These are phyloP conservation scores for Penicillium pulvis DNA, from an alignment of 495 filamentous ascomycete genomes.

Conservation along the genomic window DNA sequence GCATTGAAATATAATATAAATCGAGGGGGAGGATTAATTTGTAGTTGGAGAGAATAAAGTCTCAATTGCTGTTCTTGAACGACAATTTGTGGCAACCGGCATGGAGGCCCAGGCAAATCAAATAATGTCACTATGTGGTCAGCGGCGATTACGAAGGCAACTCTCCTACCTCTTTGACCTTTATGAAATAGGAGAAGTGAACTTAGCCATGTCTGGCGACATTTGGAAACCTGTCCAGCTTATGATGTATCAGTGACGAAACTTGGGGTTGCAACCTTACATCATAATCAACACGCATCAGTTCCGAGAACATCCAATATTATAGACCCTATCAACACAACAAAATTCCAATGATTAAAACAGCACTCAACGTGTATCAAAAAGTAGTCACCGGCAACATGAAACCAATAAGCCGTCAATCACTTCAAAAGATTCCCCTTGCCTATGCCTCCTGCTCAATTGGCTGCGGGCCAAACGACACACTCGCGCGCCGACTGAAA, in stretches of 20 bases:
- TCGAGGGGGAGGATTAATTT: background rate
- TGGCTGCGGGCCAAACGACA: slow-evolving; percentile 51
- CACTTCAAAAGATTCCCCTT: slow-evolving; percentile 54
- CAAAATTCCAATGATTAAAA: background rate
- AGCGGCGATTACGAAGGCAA: slow-evolving; percentile 13
- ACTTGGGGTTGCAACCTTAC: slow-evolving; percentile 7
- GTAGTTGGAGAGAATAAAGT: background rate
- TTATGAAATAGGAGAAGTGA: too few relatives aligned
- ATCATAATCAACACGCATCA: slow-evolving; percentile 9
- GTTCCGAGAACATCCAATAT: background rate
- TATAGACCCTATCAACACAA: background rate
- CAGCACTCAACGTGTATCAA: background rate
- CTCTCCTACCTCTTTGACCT: background rate
- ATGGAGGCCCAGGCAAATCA: background rate
- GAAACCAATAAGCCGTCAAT: slow-evolving; percentile 23
- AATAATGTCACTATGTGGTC: slow-evolving; percentile 24
- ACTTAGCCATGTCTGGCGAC: background rate
- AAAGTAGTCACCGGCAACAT: slow-evolving; percentile 15
- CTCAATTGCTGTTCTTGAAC: slow-evolving; percentile 17
- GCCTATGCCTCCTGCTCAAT: slow-evolving; percentile 69
- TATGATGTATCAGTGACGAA: slow-evolving; percentile 11
- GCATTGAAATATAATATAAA: background rate
- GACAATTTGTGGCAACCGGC: slow-evolving; percentile 21
- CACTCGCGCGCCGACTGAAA: slow-evolving; percentile 64
- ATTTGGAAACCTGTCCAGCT: background rate